Evolutionary conservation across 2,329 filamentous ascomycete genomes (phyloP).

Genomic region (Phyllosticta paracitricarpa): DNA sequence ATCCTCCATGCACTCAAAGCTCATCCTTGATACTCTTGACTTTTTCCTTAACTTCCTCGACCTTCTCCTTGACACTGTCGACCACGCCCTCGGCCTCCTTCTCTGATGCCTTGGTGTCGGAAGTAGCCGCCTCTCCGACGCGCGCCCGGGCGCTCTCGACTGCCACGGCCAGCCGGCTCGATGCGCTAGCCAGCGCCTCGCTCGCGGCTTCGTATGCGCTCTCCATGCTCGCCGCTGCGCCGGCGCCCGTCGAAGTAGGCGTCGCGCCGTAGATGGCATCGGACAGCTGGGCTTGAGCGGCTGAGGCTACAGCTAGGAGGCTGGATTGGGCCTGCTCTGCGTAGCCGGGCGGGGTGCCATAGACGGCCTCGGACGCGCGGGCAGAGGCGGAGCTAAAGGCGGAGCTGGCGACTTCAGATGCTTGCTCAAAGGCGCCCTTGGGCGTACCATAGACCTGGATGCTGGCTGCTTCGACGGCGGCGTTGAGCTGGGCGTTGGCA

Average conservation of each 20-base stretch:
- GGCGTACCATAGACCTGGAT: constrained; percentile 47
- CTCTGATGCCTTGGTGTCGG: neutral
- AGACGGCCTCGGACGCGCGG: constrained; percentile 44
- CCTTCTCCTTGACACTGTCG: constrained; percentile 18
- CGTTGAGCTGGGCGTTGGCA: constrained; percentile 47
- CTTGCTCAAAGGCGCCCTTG: constrained; percentile 45
- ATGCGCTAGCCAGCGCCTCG: constrained; percentile 27
- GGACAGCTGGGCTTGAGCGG: constrained; percentile 46
- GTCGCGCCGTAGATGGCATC: constrained; percentile 46
- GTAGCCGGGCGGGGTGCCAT: constrained; percentile 44
- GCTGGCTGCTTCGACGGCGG: constrained; percentile 50
- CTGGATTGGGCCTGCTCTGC: constrained; percentile 44
- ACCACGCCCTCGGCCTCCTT: constrained; percentile 25
- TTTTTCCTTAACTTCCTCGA: constrained; percentile 28
- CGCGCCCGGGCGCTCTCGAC: constrained; percentile 35
- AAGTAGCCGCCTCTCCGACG: constrained; percentile 23
- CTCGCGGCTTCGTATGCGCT: constrained; percentile 37
- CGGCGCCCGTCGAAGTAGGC: constrained; percentile 33
- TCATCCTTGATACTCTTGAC: constrained; percentile 31
- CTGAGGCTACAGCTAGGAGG: constrained; percentile 44
- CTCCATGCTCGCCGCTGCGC: constrained; percentile 34
- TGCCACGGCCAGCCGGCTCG: constrained; percentile 30
- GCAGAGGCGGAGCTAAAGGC: constrained; percentile 42
- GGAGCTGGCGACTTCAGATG: constrained; percentile 43
- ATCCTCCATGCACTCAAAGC: neutral